These are phyloP conservation scores for Chiua virens DNA, from an alignment of 768 basidiomycete species.

Conservation along the genomic window DNA sequence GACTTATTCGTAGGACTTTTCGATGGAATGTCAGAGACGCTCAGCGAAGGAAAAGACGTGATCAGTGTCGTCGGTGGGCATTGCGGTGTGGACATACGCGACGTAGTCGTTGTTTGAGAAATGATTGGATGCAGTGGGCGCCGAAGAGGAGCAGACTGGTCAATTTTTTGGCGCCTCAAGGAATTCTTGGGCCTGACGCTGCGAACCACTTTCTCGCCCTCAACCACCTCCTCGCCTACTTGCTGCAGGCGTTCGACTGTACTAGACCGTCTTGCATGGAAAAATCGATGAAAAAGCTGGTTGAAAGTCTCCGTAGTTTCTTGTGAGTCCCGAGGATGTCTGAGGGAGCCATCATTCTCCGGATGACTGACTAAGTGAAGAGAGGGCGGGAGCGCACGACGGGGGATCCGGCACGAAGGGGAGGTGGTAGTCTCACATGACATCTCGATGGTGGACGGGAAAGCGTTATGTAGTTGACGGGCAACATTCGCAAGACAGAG, in stretches of 20 bases:
- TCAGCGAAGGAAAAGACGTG: constrained; percentile 10
- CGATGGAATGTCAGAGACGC: constrained; percentile 7
- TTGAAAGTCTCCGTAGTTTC: constrained; percentile 40
- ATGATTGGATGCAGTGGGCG: neutral
- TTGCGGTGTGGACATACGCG: neutral
- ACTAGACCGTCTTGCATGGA: constrained; percentile 11
- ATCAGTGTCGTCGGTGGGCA: constrained; percentile 4
- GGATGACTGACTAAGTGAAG: constrained; percentile 10
- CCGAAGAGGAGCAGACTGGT: neutral
- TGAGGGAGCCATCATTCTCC: constrained; percentile 16
- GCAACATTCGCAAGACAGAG: constrained; percentile 1
- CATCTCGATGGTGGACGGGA: constrained; percentile 9
- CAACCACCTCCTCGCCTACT: constrained; percentile 1
- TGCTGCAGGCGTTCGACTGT: neutral
- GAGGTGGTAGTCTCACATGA: constrained; percentile 3
- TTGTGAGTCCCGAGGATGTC: constrained; percentile 35
- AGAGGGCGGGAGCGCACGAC: constrained; percentile 15
- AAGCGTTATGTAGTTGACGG: constrained; percentile 3
- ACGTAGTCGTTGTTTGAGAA: constrained; percentile 2
- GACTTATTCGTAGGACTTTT: constrained; percentile 13
- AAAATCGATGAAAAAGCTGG: constrained; percentile 41
- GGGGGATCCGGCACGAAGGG: constrained; percentile 6
- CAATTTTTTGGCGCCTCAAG: neutral
- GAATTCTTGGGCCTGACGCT: neutral
- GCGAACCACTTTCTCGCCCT: neutral